phyloP scores from a whole-genome alignment of 495 filamentous ascomycete genomes.

The Hypoxylon lenormandii region DNA sequence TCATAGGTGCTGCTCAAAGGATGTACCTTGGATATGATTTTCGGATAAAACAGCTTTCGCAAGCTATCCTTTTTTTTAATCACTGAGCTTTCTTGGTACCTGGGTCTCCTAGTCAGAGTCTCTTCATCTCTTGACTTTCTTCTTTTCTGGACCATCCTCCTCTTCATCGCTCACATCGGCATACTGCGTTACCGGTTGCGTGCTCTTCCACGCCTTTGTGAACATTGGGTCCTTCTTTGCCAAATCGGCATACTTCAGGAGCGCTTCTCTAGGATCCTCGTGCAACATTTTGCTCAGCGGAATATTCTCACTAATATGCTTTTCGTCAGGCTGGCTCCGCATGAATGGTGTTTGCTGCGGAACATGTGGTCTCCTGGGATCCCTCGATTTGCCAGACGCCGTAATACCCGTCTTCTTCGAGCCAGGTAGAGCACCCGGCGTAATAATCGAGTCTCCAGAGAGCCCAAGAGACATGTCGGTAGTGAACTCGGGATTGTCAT shows the following conservation, averaged over 20 bases:
- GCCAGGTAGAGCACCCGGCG: constrained; percentile 67
- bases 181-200: constrained; percentile 93
- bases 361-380: constrained; percentile 82
- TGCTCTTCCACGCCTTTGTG: constrained; percentile 90
- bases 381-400: constrained; percentile 80
- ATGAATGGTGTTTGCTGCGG: constrained; percentile 90
- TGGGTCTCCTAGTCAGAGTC: background rate
- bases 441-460: constrained; percentile 83
- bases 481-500: constrained; percentile 87
- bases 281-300: constrained; percentile 94
- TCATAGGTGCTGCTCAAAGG: background rate
- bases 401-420: constrained; percentile 70
- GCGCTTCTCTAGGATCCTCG: constrained; percentile 93
- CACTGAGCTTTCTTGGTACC: background rate
- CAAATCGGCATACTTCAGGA: constrained; percentile 94
- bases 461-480: constrained; percentile 82
- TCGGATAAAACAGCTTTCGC: constrained; percentile 17
- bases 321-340: constrained; percentile 89
- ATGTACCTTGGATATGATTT: constrained; percentile 14
- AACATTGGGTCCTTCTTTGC: constrained; percentile 94
- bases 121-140: constrained; percentile 67
- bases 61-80: background rate
- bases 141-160: constrained; percentile 74
- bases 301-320: constrained; percentile 86
- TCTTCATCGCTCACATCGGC: constrained; percentile 93